Conservation (phyloP, 2,329 filamentous ascomycete species). For the Colletotrichum sansevieriae region DNA sequence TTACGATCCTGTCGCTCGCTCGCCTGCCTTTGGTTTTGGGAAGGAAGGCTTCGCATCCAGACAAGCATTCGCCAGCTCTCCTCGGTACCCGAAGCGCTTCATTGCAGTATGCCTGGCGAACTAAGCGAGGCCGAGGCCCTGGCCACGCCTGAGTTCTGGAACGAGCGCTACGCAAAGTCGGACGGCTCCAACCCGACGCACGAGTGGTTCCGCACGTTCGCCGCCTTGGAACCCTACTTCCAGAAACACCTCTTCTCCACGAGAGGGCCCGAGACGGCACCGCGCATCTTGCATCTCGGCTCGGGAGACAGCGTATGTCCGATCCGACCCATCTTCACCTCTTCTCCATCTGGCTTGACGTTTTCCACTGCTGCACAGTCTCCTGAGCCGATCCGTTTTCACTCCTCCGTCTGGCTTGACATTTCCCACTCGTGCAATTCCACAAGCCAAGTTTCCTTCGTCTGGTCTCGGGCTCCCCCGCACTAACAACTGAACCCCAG, state of each 20-base stretch:
- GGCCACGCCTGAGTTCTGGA: slow-evolving; percentile 62
- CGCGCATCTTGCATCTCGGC: slow-evolving; percentile 67
- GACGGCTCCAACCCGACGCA: slow-evolving; percentile 57
- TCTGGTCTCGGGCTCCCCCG: no score
- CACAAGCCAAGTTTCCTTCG: no score
- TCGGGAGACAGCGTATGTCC: slow-evolving; percentile 66
- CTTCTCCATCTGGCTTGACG: no score
- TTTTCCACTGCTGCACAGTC: no score
- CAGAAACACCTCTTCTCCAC: slow-evolving; percentile 55
- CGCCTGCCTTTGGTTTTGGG: no score
- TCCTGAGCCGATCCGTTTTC: neutral
- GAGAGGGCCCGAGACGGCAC: slow-evolving; percentile 46
- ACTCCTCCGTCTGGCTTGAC: no score
- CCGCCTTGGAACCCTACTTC: slow-evolving; percentile 62
- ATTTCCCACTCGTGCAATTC: no score
- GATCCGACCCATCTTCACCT: neutral
- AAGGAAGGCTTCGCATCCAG: no score
- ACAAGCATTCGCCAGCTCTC: slow-evolving; percentile 14
- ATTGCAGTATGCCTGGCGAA: neutral
- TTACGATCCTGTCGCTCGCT: neutral
- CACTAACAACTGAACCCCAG: slow-evolving; percentile 48
- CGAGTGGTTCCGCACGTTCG: slow-evolving; percentile 67
- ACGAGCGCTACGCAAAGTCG: slow-evolving; percentile 59
- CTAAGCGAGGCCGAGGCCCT: slow-evolving; percentile 45
- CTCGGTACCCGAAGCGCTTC: no score